Evolutionary conservation across 345 rosid genomes (phyloP).

Genomic region (Carallia brachiata): DNA sequence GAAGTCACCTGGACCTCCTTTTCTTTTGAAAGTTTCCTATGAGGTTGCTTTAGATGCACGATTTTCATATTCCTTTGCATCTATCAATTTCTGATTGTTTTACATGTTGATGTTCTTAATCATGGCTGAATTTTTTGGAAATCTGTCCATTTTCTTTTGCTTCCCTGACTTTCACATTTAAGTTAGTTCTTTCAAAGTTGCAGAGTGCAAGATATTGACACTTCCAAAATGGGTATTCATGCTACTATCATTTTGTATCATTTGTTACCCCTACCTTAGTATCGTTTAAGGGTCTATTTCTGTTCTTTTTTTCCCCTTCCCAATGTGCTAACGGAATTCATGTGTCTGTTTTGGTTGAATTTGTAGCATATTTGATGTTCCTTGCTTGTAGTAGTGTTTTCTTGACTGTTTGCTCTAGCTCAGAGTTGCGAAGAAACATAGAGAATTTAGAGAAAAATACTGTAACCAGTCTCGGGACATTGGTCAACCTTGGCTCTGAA

Average conservation of each 20-base stretch:
- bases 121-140: neutral
- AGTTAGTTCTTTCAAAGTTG: too few species aligned
- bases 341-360: too few species aligned
- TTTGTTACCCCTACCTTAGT: too few species aligned
- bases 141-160: too few species aligned
- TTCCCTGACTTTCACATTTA: too few species aligned
- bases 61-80: neutral
- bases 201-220: too few species aligned
- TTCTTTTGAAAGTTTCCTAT: neutral
- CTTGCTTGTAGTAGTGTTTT: constrained; percentile 5
- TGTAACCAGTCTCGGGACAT: constrained; percentile 73
- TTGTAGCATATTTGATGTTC: too few species aligned
- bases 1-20: neutral
- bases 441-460: constrained; percentile 66
- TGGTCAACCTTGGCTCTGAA: constrained; percentile 96
- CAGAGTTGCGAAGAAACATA: constrained; percentile 68
- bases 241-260: too few species aligned
- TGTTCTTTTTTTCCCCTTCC: too few species aligned
- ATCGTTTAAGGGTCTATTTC: too few species aligned
- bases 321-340: too few species aligned
- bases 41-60: neutral
- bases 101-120: neutral
- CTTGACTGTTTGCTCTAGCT: constrained; percentile 51
- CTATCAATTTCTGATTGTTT: neutral
- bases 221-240: too few species aligned